phyloP scores from a whole-genome alignment of 148 eudicot species.

The Rhododendron molle region DNA sequence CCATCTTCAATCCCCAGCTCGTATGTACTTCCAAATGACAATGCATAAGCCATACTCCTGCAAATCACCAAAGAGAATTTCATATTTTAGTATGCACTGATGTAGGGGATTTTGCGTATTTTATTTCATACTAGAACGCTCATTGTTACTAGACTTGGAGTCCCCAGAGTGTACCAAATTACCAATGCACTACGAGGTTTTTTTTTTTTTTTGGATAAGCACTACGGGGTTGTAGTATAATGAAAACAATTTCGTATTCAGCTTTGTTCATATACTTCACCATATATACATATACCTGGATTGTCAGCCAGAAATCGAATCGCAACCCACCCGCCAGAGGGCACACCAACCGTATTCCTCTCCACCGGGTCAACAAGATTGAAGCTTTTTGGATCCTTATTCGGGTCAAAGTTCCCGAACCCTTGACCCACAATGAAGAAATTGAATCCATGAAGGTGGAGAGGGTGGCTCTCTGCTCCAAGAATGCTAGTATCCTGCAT shows the following conservation, averaged over 20 bases:
- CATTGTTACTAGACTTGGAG: not conserved
- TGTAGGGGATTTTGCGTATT: not conserved
- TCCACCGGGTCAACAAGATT: conserved; percentile 32
- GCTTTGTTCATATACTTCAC: not conserved
- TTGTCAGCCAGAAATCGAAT: conserved; percentile 33
- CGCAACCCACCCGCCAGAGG: conserved; percentile 39
- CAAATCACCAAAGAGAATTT: not conserved
- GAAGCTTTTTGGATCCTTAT: conserved; percentile 25
- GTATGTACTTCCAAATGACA: conserved; percentile 38
- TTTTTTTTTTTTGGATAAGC: too few relatives aligned
- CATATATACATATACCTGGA: conserved; percentile 17
- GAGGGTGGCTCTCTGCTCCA: conserved; percentile 34
- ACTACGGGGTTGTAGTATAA: too few relatives aligned
- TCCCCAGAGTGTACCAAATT: not conserved
- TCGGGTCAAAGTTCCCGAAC: conserved; percentile 27
- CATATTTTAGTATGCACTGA: not conserved
- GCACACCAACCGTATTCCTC: conserved; percentile 34
- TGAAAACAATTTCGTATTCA: not conserved
- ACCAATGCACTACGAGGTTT: too few relatives aligned
- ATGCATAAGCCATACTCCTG: conserved; percentile 44
- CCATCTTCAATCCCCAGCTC: conserved; percentile 46
- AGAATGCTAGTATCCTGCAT: conserved; percentile 36
- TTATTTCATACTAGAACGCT: not conserved
- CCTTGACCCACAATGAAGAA: conserved; percentile 36
- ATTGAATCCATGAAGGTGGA: conserved; percentile 34